Percentiles rank a stretch among this genome's conserved stretches.
Evolutionary conservation across 2,329 filamentous ascomycete genomes (phyloP).

Genomic region (Fusarium kyushuense): DNA sequence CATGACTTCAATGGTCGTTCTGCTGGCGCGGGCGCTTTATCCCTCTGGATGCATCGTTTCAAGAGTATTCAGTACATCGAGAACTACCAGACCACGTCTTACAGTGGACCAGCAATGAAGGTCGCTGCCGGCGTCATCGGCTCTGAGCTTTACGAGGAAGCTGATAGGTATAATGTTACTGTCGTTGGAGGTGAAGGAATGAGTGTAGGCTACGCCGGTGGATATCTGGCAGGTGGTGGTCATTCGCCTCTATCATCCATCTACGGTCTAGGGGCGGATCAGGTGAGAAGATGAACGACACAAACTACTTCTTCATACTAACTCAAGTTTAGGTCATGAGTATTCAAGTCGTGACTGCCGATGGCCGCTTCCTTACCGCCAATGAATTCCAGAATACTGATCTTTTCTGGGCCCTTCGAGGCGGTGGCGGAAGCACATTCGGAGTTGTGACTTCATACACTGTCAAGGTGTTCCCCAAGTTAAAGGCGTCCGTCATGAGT

Average conservation of each 20-base stretch:
- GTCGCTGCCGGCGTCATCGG: constrained; percentile 67
- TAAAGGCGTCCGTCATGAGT: constrained; percentile 39
- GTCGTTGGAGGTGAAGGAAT: constrained; percentile 66
- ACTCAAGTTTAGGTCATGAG: constrained; percentile 24
- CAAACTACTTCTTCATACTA: neutral
- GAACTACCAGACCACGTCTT: constrained; percentile 34
- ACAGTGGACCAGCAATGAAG: constrained; percentile 64
- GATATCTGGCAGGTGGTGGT: constrained; percentile 40
- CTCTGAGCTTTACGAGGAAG: constrained; percentile 64
- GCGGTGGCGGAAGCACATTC: constrained; percentile 55
- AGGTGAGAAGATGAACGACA: constrained; percentile 1
- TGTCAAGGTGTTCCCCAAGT: constrained; percentile 55
- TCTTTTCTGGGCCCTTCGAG: constrained; percentile 56
- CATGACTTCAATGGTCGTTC: constrained; percentile 65
- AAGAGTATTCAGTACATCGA: constrained; percentile 54
- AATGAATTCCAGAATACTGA: constrained; percentile 33
- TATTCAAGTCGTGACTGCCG: constrained; percentile 35
- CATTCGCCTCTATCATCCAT: constrained; percentile 38
- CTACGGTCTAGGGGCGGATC: constrained; percentile 41
- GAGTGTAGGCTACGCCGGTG: constrained; percentile 41
- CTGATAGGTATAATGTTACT: constrained; percentile 59
- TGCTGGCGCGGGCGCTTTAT: constrained; percentile 68
- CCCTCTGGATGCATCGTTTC: constrained; percentile 68
- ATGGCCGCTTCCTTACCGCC: constrained; percentile 36
- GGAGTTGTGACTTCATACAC: constrained; percentile 51